A percentile compares a stretch with the other conserved stretches of the same genome.
Conservation (phyloP, 2,329 filamentous ascomycete species). For the Rutstroemia sp. region DNA sequence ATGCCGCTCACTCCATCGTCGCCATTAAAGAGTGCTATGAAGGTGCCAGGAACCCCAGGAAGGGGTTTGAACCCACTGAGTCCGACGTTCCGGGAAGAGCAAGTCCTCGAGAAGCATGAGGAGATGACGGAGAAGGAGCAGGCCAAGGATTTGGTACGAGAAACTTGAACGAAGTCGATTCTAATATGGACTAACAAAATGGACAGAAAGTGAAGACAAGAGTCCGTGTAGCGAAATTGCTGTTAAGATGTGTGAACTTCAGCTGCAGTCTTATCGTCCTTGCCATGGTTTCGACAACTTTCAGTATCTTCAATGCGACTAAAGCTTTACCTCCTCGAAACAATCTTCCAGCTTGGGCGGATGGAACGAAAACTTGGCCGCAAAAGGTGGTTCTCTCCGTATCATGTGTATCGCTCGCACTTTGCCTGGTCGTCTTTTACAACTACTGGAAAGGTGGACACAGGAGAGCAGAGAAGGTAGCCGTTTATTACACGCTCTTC, state of each 20-base stretch:
- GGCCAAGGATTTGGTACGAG: constrained; percentile 63
- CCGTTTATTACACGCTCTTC: constrained; percentile 92
- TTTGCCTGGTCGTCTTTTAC: constrained; percentile 73
- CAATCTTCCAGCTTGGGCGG: constrained; percentile 77
- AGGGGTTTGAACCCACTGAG: constrained; percentile 74
- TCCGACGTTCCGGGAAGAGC: constrained; percentile 86
- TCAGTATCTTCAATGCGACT: constrained; percentile 89
- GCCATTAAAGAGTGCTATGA: constrained; percentile 85
- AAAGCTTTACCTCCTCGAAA: constrained; percentile 67
- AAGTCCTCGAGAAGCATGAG: constrained; percentile 79
- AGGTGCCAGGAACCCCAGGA: constrained; percentile 73
- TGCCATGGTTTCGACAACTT: constrained; percentile 79
- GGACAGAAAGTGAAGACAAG: constrained; percentile 82
- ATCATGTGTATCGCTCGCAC: constrained; percentile 69
- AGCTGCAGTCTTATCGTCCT: constrained; percentile 94
- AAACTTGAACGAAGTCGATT: background rate
- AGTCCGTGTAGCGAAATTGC: constrained; percentile 87
- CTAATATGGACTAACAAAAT: constrained; percentile 32
- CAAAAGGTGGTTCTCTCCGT: constrained; percentile 77
- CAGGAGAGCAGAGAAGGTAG: constrained; percentile 80
- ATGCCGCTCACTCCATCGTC: constrained; percentile 65
- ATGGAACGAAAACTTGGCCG: constrained; percentile 75
- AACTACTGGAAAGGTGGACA: constrained; percentile 88
- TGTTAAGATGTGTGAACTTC: constrained; percentile 93
- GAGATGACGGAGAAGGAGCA: constrained; percentile 77